Conservation (phyloP, 2,329 filamentous ascomycete genomes). For the Rhynchosporium graminicola region DNA sequence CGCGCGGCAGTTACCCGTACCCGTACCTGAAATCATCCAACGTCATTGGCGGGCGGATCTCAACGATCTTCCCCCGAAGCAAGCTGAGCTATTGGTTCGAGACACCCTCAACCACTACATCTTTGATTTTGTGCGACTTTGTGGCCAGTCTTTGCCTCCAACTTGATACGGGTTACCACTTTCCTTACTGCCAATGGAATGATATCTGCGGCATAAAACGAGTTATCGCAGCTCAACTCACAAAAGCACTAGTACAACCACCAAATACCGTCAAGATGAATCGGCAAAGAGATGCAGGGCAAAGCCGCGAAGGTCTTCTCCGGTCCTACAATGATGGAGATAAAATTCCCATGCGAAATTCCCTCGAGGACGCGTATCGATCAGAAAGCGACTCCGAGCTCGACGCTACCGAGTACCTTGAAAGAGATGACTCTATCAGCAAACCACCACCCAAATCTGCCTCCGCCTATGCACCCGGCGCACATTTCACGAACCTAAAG, state of each 20-base stretch:
- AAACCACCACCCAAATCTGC: conserved; percentile 37
- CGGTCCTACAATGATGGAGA: conserved; percentile 33
- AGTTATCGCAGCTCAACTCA: conserved; percentile 4
- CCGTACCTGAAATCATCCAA: background rate
- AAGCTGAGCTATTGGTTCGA: background rate
- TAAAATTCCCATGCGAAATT: conserved; percentile 38
- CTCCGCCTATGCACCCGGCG: conserved; percentile 32
- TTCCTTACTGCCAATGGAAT: conserved; percentile 12
- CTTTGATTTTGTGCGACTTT: background rate
- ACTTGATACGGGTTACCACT: conserved; percentile 3
- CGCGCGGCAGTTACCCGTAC: too few species aligned
- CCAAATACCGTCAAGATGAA: conserved; percentile 29
- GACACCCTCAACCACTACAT: background rate
- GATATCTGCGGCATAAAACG: conserved; percentile 4
- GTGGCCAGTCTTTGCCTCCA: conserved; percentile 6
- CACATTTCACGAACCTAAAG: conserved; percentile 29
- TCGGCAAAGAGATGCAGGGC: conserved; percentile 29
- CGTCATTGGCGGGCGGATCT: conserved; percentile 8
- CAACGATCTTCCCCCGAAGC: conserved; percentile 3
- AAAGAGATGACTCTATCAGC: conserved; percentile 40
- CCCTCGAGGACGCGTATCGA: conserved; percentile 39
- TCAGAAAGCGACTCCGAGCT: conserved; percentile 44
- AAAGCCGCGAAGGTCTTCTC: conserved; percentile 40
- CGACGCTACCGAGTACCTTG: conserved; percentile 45
- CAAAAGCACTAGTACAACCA: background rate